Percentiles rank a stretch among this genome's conserved stretches.
These are phyloP conservation scores for Mucor racemosus DNA, from an alignment of 371 early-diverging fungal species.

Conservation along the genomic window DNA sequence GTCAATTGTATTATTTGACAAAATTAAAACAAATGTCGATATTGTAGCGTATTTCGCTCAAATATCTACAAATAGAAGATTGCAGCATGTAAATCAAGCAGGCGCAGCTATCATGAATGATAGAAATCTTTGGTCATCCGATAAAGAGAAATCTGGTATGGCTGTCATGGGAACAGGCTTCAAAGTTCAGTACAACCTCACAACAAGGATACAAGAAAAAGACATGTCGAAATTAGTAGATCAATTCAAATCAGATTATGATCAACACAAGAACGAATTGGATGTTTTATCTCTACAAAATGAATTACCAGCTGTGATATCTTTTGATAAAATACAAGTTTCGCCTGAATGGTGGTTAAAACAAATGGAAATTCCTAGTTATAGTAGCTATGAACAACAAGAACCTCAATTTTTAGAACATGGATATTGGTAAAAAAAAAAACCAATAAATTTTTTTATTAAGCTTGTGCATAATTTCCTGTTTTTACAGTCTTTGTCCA, in stretches of 20 bases:
- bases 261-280: conserved; percentile 8
- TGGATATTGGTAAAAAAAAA: conserved; percentile 13
- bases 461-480: conserved; percentile 1
- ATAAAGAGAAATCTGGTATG: background rate
- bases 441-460: no score
- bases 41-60: conserved; percentile 33
- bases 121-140: background rate
- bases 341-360: conserved; percentile 40
- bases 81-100: conserved; percentile 31
- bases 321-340: conserved; percentile 21
- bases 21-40: conserved; percentile 28
- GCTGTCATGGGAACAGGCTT: conserved; percentile 21
- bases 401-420: conserved; percentile 6
- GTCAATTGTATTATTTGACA: conserved; percentile 20
- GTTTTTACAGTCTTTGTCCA: conserved; percentile 19
- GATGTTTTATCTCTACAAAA: background rate
- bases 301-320: conserved; percentile 13
- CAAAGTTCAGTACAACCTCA: conserved; percentile 14
- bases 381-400: conserved; percentile 12
- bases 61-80: conserved; percentile 15
- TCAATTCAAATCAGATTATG: conserved; percentile 14
- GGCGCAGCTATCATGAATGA: conserved; percentile 29
- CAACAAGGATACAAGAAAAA: background rate
- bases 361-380: conserved; percentile 22
- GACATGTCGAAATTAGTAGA: conserved; percentile 9